These are phyloP conservation scores for Pulveroboletus sp. DNA, from an alignment of 768 basidiomycete species.

Conservation along the genomic window DNA sequence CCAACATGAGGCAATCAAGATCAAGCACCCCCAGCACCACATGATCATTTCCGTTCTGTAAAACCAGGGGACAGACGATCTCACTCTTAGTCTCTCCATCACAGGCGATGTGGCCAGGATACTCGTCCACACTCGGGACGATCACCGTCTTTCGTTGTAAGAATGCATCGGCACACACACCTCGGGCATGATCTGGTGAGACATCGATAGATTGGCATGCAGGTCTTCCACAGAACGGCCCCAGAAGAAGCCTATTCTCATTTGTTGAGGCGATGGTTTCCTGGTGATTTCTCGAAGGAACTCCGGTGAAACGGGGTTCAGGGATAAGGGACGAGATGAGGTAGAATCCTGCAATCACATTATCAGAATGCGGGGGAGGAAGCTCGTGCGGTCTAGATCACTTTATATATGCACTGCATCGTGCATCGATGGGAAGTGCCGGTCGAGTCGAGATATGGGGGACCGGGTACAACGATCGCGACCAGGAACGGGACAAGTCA, in stretches of 20 bases:
- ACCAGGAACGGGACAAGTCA: background rate
- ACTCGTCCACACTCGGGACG: constrained; percentile 73
- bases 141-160: constrained; percentile 50
- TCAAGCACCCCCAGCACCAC: constrained; percentile 64
- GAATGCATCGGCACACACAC: constrained; percentile 85
- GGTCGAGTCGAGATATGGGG: background rate
- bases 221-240: constrained; percentile 87
- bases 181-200: constrained; percentile 48
- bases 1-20: constrained; percentile 71
- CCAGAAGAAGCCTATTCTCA: constrained; percentile 49
- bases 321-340: constrained; percentile 64
- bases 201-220: constrained; percentile 82
- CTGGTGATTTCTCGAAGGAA: constrained; percentile 9
- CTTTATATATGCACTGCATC: background rate
- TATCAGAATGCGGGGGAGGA: constrained; percentile 18
- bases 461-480: background rate
- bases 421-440: background rate
- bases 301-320: constrained; percentile 27
- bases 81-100: constrained; percentile 89
- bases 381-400: background rate
- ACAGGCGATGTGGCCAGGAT: constrained; percentile 93
- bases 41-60: constrained; percentile 29
- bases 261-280: background rate
- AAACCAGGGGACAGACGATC: constrained; percentile 75
- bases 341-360: constrained; percentile 70